Evolutionary conservation across 148 eudicot species (phyloP).

Genomic region (Rhododendron vialii): DNA sequence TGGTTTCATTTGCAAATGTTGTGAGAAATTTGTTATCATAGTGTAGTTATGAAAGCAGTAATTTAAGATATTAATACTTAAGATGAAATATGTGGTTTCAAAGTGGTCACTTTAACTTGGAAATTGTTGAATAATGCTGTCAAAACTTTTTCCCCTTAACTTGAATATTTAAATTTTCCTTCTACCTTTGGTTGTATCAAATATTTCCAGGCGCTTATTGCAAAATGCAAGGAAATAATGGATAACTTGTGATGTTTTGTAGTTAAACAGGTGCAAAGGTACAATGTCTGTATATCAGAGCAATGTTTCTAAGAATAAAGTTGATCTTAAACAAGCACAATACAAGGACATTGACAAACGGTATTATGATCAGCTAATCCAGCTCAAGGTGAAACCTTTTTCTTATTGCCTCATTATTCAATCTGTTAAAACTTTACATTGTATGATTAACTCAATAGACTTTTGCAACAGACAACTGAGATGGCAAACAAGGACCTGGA

Average conservation of each 20-base stretch:
- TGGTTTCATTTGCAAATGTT: neutral
- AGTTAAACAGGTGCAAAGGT: slow-evolving; percentile 76
- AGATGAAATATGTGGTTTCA: neutral
- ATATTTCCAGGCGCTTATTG: neutral
- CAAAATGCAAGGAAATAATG: neutral
- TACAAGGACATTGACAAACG: slow-evolving; percentile 96
- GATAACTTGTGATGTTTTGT: slow-evolving; percentile 19
- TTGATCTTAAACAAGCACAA: slow-evolving; percentile 89
- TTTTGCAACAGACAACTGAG: slow-evolving; percentile 75
- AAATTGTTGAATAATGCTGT: neutral
- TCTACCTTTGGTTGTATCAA: neutral
- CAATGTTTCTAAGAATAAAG: slow-evolving; percentile 72
- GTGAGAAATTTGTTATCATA: neutral
- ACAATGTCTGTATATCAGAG: slow-evolving; percentile 84
- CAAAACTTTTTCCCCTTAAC: neutral
- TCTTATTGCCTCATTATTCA: slow-evolving; percentile 1
- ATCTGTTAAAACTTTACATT: neutral
- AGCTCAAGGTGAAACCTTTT: slow-evolving; percentile 68
- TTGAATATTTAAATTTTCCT: neutral
- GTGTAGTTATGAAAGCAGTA: neutral
- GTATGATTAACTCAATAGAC: slow-evolving; percentile 15
- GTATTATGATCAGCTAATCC: slow-evolving; percentile 85
- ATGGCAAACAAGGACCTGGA: slow-evolving; percentile 99
- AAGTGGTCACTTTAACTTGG: neutral
- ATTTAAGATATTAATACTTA: neutral